These are phyloP conservation scores for Auriscalpium microsporum DNA, from an alignment of 768 basidiomycete genomes.

Conservation along the genomic window DNA sequence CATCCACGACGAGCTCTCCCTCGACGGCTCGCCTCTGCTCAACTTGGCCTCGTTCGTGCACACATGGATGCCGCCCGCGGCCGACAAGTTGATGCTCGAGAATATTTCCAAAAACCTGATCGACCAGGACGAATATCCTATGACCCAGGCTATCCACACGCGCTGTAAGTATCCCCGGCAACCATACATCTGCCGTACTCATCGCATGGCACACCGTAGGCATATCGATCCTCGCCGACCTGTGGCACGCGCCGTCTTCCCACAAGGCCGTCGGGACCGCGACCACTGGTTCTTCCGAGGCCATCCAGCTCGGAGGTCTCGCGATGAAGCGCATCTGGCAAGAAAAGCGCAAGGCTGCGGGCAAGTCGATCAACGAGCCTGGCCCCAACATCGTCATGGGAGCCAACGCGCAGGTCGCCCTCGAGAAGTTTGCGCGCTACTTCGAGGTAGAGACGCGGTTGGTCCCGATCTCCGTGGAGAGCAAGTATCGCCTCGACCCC, in stretches of 20 bases:
- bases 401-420: slow-evolving; percentile 61
- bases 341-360: slow-evolving; percentile 51
- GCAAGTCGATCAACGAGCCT: slow-evolving; percentile 58
- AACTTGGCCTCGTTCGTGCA: slow-evolving; percentile 64
- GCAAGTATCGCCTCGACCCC: slow-evolving; percentile 71
- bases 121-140: slow-evolving; percentile 64
- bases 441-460: slow-evolving; percentile 59
- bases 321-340: slow-evolving; percentile 71
- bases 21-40: slow-evolving; percentile 48
- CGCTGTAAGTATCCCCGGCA: slow-evolving; percentile 1
- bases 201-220: slow-evolving; percentile 35
- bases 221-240: slow-evolving; percentile 51
- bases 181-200: slow-evolving; percentile 16
- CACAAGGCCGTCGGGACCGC: slow-evolving; percentile 57
- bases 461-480: slow-evolving; percentile 57
- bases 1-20: slow-evolving; percentile 54
- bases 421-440: slow-evolving; percentile 64
- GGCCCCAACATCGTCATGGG: slow-evolving; percentile 61
- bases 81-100: slow-evolving; percentile 50
- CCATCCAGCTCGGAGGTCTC: slow-evolving; percentile 64
- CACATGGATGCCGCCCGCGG: slow-evolving; percentile 51
- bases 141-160: slow-evolving; percentile 31
- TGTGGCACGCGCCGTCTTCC: slow-evolving; percentile 56
- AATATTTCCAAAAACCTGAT: slow-evolving; percentile 62
- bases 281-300: slow-evolving; percentile 64